Base-by-base conservation (phyloP, 805 yeast genomes). In the Cyberlindnera euphorbiiphila region DNA sequence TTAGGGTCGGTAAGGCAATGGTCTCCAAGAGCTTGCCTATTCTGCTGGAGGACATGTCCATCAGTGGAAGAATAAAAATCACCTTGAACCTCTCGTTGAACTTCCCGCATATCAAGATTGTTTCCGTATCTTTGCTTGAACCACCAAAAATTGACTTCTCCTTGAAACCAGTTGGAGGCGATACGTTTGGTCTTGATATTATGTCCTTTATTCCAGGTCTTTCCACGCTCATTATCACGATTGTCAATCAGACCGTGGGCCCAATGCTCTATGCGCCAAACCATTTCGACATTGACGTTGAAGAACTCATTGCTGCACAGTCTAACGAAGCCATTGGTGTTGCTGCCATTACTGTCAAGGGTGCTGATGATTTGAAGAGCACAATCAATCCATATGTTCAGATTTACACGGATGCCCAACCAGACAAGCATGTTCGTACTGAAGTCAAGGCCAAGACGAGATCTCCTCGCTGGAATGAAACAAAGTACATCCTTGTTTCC, bases 141-240 rank as follows among this genome's bases (percentile, higher is more conserved):
- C 82, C 91, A 14, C 93, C 93, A 25, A 68, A 72, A 21, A 81
- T 85, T 54, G 89, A 81, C 55, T 85, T 83, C 57, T 81, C 78
- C 15, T 72, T 85, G 66, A 85, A 85, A 57, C 95, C 95, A 9
- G 82, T 85, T 36, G 93, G 93, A 58, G 93, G 94, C 64, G 91
- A 85, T 57, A 80, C 89, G n/a, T 71, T 85, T 43, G 95, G 95
- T 44, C 55, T 85, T 29, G 95, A 85, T 63, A 74, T 85, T 49
- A 85, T 85, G 94, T 78, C 89, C 3, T 70, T 84, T 50, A 72
- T 85, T 46, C 95, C 95, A 4, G 93, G 93, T 45, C 73, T 85
- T 54, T 72, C 85, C 17, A 66, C 78, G 3, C 78, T 84, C 53
- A 88, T 85, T 37, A 83, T 80, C 45, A 69, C 72, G 16, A 68